These are phyloP conservation scores for Selaginella moellendorffii DNA, from an alignment of 75 land plant species.

Conservation along the genomic window DNA sequence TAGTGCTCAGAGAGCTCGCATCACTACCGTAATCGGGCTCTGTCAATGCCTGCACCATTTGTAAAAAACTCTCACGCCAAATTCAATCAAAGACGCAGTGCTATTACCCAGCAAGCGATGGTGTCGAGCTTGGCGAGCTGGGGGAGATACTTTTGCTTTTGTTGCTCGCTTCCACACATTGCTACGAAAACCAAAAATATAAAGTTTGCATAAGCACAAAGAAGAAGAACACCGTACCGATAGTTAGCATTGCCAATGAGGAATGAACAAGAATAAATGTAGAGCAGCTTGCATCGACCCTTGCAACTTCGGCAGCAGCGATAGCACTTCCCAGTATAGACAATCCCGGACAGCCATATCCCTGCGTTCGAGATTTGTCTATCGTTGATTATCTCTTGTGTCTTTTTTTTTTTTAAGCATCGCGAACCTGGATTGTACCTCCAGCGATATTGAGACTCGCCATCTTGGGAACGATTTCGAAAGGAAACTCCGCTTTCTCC, in stretches of 20 bases:
- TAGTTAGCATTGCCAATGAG: conserved; percentile 85
- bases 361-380: conserved; percentile 26
- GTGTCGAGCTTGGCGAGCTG: conserved; percentile 48
- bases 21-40: conserved; percentile 95
- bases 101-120: conserved; percentile 77
- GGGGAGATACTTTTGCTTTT: conserved; percentile 75
- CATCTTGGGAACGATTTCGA: conserved; percentile 68
- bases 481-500: conserved; percentile 91
- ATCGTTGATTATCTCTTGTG: background rate
- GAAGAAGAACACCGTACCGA: conserved; percentile 33
- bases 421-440: conserved; percentile 75
- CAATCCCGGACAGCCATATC: conserved; percentile 84
- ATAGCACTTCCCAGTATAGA: conserved; percentile 70
- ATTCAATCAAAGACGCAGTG: background rate
- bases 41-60: conserved; percentile 51
- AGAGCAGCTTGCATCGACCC: conserved; percentile 93
- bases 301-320: conserved; percentile 53
- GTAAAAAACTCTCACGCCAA: background rate
- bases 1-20: conserved; percentile 76
- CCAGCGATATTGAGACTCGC: conserved; percentile 57
- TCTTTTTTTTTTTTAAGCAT: background rate
- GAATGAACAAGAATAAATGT: conserved; percentile 86
- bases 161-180: conserved; percentile 66
- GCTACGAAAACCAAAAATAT: conserved; percentile 25
- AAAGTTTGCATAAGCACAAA: background rate